A percentile compares a stretch with the other conserved stretches of the same genome.
phyloP scores from a whole-genome alignment of 441 rosid species.

The Croton setiger region DNA sequence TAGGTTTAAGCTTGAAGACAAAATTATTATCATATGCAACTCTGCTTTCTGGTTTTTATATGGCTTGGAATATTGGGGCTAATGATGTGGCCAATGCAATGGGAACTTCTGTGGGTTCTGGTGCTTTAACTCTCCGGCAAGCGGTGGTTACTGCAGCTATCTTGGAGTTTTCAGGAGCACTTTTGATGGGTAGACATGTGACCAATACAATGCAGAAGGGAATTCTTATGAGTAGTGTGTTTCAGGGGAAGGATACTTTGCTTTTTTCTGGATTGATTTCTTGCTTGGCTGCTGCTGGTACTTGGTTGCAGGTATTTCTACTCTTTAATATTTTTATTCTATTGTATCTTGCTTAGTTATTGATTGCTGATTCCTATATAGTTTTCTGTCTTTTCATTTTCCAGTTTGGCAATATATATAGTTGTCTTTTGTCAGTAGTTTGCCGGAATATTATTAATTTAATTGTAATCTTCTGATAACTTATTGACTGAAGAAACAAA shows the following conservation, averaged over 20 bases:
- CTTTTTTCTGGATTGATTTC: constrained; percentile 90
- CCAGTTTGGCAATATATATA: neutral
- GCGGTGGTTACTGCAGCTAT: constrained; percentile 91
- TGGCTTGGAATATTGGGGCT: constrained; percentile 99
- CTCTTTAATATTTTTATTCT: neutral
- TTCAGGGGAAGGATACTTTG: constrained; percentile 79
- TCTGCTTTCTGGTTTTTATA: constrained; percentile 81
- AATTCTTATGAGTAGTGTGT: constrained; percentile 76
- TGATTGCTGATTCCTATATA: neutral
- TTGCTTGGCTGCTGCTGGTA: constrained; percentile 92
- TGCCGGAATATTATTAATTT: neutral
- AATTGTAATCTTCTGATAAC: neutral
- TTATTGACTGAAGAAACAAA: neutral
- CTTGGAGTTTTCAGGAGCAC: constrained; percentile 94
- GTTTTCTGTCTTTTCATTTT: neutral
- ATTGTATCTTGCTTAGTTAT: neutral
- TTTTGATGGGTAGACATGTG: constrained; percentile 95
- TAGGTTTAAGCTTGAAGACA: constrained; percentile 61
- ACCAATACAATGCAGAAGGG: constrained; percentile 99
- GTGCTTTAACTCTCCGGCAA: constrained; percentile 75
- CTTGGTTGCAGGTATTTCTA: constrained; percentile 84
- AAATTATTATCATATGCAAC: constrained; percentile 69
- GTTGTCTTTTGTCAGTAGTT: neutral
- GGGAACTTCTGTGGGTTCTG: constrained; percentile 98
- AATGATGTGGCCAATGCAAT: constrained; percentile 99